Conservation (phyloP, 2,329 filamentous ascomycete species). For the Fusarium sp. region DNA sequence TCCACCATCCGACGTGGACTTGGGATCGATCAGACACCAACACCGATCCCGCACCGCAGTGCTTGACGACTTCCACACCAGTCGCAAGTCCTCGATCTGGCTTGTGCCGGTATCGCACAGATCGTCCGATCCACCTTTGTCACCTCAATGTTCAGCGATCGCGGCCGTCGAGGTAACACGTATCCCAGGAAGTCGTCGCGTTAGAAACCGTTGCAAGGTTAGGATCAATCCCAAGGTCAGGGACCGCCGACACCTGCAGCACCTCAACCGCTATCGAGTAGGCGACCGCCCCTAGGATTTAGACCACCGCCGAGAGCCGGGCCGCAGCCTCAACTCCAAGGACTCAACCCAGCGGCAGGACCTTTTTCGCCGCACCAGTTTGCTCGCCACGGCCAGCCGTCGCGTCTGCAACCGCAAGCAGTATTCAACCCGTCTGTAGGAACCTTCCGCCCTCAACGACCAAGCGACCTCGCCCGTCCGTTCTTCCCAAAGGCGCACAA, state of each 20-base stretch:
- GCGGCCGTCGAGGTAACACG: slow-evolving; percentile 29
- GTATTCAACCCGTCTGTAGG: neutral
- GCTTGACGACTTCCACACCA: slow-evolving; percentile 6
- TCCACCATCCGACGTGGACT: slow-evolving; percentile 33
- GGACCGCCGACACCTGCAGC: neutral
- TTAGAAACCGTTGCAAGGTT: slow-evolving; percentile 40
- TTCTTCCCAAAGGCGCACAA: neutral
- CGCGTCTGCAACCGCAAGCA: neutral
- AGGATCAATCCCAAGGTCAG: slow-evolving; percentile 1
- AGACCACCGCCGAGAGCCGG: neutral
- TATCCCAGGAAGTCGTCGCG: slow-evolving; percentile 38
- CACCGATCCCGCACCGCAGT: slow-evolving; percentile 18
- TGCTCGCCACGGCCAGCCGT: neutral
- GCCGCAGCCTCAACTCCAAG: neutral
- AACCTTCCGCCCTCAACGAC: neutral
- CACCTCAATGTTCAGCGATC: slow-evolving; percentile 35
- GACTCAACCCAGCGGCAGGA: neutral
- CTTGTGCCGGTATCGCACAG: neutral
- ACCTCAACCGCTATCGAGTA: neutral
- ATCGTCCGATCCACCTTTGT: neutral
- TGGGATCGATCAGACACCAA: slow-evolving; percentile 21
- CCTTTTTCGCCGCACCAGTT: neutral
- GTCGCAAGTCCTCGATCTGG: neutral
- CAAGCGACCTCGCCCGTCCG: neutral
- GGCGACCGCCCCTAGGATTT: neutral